phyloP scores from a whole-genome alignment of 2,329 filamentous ascomycete genomes.

The Cercospora janseana region DNA sequence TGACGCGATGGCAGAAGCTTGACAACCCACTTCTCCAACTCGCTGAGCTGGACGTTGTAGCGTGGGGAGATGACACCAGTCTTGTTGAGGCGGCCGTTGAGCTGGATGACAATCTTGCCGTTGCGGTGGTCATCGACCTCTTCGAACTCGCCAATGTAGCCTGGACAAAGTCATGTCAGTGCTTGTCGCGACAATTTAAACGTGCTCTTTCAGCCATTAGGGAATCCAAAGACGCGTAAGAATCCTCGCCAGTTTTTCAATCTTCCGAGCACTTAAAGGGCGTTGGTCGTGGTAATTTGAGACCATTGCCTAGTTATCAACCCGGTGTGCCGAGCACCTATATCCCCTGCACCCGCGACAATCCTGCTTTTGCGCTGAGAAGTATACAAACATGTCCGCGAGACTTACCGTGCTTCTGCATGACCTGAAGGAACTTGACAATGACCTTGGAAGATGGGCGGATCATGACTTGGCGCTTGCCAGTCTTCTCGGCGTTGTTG shows the following conservation, averaged over 20 bases:
- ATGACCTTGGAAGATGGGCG: constrained; percentile 99
- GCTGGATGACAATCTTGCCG: constrained; percentile 99
- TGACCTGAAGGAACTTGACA: constrained; percentile 97
- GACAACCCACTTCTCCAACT: constrained; percentile 99
- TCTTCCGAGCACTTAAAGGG: constrained; percentile 99
- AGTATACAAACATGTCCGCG: constrained; percentile 13
- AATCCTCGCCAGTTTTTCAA: constrained; percentile 70
- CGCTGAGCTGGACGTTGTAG: constrained; percentile 97
- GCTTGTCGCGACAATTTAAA: constrained; percentile 93
- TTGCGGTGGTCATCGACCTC: constrained; percentile 99
- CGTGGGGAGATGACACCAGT: constrained; percentile 98
- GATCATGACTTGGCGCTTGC: constrained; percentile 99
- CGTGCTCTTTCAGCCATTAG: constrained; percentile 74
- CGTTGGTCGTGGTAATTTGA: constrained; percentile 78
- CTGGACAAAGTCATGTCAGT: constrained; percentile 60
- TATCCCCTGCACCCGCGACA: no score
- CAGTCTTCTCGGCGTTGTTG: constrained; percentile 99
- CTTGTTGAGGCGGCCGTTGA: constrained; percentile 99
- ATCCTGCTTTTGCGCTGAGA: constrained; percentile 27
- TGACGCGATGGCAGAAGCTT: constrained; percentile 99
- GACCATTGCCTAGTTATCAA: constrained; percentile 99
- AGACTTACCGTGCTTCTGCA: constrained; percentile 98
- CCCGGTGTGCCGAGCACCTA: constrained; percentile 60
- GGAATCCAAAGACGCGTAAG: constrained; percentile 92
- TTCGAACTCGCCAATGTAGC: constrained; percentile 99